Percentiles rank a stretch among this genome's conserved stretches.
phyloP scores from a whole-genome alignment of 352 stramenopile genomes.

The Phytophthora pseudosyringae region DNA sequence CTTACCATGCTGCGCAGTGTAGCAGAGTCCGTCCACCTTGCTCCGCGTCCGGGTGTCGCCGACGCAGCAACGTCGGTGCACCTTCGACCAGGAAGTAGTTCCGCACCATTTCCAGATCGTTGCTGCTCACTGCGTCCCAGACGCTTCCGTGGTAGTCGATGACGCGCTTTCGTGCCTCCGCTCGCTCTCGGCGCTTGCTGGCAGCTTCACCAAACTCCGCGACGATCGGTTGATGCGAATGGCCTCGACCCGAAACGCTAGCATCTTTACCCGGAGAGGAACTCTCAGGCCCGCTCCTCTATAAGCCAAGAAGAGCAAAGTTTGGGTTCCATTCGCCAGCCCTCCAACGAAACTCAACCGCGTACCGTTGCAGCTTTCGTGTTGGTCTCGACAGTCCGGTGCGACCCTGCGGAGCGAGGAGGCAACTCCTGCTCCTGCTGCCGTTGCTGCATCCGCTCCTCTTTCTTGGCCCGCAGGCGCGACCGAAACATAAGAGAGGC shows the following conservation, averaged over 20 bases:
- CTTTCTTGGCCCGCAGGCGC: constrained; percentile 62
- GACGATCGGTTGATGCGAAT: constrained; percentile 8
- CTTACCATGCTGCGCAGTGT: constrained; percentile 69
- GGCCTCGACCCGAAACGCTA: not conserved
- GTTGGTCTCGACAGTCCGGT: constrained; percentile 10
- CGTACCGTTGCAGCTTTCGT: constrained; percentile 12
- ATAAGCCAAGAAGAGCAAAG: too few species aligned
- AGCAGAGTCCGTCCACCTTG: constrained; percentile 71
- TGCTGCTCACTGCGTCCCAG: constrained; percentile 57
- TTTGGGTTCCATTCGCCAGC: not conserved
- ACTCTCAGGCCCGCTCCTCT: constrained; percentile 7
- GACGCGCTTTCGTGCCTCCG: constrained; percentile 58
- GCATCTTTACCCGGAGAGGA: constrained; percentile 2
- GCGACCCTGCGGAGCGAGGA: constrained; percentile 7
- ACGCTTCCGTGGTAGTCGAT: constrained; percentile 60
- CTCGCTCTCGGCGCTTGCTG: constrained; percentile 47
- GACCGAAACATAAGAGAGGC: constrained; percentile 47
- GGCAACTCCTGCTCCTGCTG: constrained; percentile 23
- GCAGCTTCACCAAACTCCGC: constrained; percentile 35
- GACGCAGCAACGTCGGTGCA: constrained; percentile 44
- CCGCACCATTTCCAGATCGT: constrained; percentile 58
- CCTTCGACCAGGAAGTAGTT: constrained; percentile 75
- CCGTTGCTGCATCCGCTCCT: constrained; percentile 46
- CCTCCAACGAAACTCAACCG: not conserved
- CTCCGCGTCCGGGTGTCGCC: constrained; percentile 44